phyloP scores from a whole-genome alignment of 169 alveolate species.

The Eimeria maxima region DNA sequence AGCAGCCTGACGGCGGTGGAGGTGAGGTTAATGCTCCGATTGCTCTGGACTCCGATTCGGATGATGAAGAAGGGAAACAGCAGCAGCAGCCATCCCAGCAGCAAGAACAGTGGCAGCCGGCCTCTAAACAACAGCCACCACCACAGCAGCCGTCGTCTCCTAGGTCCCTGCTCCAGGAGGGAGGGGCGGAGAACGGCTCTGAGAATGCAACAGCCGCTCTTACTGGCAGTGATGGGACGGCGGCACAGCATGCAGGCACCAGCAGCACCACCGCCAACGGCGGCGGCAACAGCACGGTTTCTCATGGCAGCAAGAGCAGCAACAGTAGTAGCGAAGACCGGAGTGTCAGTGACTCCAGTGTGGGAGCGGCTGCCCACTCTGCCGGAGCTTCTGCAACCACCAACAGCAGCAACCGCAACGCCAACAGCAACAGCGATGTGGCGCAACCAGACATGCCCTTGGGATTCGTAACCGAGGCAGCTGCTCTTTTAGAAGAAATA shows the following conservation, averaged over 20 bases:
- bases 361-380: neutral
- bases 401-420: slow-evolving; percentile 30
- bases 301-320: slow-evolving; percentile 63
- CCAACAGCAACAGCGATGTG: neutral
- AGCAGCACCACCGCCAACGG: slow-evolving; percentile 19
- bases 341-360: neutral
- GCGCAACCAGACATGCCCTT: slow-evolving; percentile 41
- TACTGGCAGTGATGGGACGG: neutral
- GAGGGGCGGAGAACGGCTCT: neutral
- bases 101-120: slow-evolving; percentile 4
- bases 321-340: neutral
- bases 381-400: neutral
- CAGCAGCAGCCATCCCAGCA: neutral
- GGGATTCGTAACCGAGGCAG: slow-evolving; percentile 39
- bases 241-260: neutral
- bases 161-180: neutral
- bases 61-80: slow-evolving; percentile 31
- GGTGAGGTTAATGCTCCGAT: slow-evolving; percentile 51
- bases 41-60: slow-evolving; percentile 43
- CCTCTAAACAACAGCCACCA: slow-evolving; percentile 4
- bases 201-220: neutral
- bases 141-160: neutral
- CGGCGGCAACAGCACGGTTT: neutral
- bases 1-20: slow-evolving; percentile 18
- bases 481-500: slow-evolving; percentile 50